Conservation (phyloP, 768 basidiomycete species). For the Lactifluus hygrophoroides region DNA sequence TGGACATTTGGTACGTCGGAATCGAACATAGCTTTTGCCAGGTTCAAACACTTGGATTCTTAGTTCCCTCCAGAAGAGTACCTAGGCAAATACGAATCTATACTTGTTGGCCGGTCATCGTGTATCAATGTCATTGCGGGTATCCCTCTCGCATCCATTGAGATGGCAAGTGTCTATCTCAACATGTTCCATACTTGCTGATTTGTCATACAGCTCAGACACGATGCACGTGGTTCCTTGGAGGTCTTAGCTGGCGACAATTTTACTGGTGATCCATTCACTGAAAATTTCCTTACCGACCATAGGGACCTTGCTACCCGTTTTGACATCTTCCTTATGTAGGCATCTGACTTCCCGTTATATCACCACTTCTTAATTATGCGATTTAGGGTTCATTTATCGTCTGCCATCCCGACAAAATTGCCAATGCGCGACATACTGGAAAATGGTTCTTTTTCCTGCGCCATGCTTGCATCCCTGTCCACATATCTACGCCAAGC, state of each 20-base stretch:
- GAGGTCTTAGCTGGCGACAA: constrained; percentile 46
- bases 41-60: not conserved
- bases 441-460: constrained; percentile 54
- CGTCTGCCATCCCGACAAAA: constrained; percentile 37
- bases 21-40: not conserved
- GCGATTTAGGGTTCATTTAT: constrained; percentile 46
- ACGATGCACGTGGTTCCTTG: constrained; percentile 71
- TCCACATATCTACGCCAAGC: constrained; percentile 48
- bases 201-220: constrained; percentile 44
- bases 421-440: constrained; percentile 38
- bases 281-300: constrained; percentile 64
- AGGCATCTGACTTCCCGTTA: constrained; percentile 20
- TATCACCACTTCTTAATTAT: not conserved
- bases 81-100: constrained; percentile 37
- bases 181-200: not conserved
- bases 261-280: constrained; percentile 52
- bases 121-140: constrained; percentile 68
- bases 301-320: constrained; percentile 52
- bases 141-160: constrained; percentile 68
- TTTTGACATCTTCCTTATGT: constrained; percentile 71
- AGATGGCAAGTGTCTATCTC: constrained; percentile 45
- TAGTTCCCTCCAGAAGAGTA: constrained; percentile 60
- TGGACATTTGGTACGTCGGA: constrained; percentile 43
- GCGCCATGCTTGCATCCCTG: constrained; percentile 47
- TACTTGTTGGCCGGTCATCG: constrained; percentile 75